Evolutionary conservation across 495 filamentous ascomycete species (phyloP).

Genomic region (Neurospora sp.): DNA sequence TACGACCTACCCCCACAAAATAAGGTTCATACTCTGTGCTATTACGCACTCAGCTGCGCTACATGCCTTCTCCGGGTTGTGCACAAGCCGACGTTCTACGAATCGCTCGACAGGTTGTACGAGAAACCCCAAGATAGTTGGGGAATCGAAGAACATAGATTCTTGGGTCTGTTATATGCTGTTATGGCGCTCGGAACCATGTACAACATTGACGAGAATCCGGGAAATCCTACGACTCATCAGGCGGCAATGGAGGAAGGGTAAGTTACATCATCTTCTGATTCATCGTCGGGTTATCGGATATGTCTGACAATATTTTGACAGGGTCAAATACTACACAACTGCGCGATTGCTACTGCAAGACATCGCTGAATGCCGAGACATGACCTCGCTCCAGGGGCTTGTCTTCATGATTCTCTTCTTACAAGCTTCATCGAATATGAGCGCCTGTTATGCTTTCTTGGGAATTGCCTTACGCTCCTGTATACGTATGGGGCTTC

Average conservation of each 20-base stretch:
- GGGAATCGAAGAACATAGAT: constrained; percentile 65
- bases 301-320: constrained; percentile 6
- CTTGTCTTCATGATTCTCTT: constrained; percentile 91
- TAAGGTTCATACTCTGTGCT: constrained; percentile 57
- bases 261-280: constrained; percentile 30
- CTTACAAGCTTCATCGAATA: constrained; percentile 79
- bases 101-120: constrained; percentile 70
- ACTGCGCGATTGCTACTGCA: constrained; percentile 62
- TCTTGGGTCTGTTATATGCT: constrained; percentile 74
- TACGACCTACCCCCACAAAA: constrained; percentile 63
- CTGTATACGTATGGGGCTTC: constrained; percentile 75
- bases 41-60: constrained; percentile 72
- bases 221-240: constrained; percentile 36
- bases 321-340: constrained; percentile 76
- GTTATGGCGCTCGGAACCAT: constrained; percentile 81
- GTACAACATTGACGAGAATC: constrained; percentile 51
- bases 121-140: constrained; percentile 58
- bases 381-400: constrained; percentile 74
- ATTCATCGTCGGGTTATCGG: constrained; percentile 3
- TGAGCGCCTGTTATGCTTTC: constrained; percentile 90
- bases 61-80: constrained; percentile 76
- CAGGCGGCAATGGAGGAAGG: constrained; percentile 71
- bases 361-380: constrained; percentile 86
- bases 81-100: constrained; percentile 80
- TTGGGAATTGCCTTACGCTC: constrained; percentile 84